phyloP scores from a whole-genome alignment of 768 basidiomycete species.

The Amyloporia xantha region DNA sequence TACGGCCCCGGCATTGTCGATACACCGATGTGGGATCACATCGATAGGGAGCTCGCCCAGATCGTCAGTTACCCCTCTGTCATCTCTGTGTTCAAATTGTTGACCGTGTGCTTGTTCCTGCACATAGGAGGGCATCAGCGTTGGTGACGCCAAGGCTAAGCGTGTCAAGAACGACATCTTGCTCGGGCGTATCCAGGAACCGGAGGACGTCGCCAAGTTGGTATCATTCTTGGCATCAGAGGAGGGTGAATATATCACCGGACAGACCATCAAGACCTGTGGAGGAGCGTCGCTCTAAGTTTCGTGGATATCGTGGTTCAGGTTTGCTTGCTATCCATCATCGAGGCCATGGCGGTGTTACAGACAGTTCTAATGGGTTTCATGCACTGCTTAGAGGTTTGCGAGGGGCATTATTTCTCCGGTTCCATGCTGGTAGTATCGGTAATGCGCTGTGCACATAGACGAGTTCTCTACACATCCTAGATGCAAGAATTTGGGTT shows the following conservation, averaged over 20 bases:
- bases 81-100: neutral
- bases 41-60: slow-evolving; percentile 23
- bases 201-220: slow-evolving; percentile 29
- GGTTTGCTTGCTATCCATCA: too few relatives aligned
- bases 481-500: too few relatives aligned
- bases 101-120: neutral
- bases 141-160: slow-evolving; percentile 23
- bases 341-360: too few relatives aligned
- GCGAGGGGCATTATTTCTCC: too few relatives aligned
- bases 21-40: slow-evolving; percentile 29
- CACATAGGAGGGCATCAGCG: slow-evolving; percentile 19
- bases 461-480: too few relatives aligned
- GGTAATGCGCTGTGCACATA: too few relatives aligned
- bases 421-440: too few relatives aligned
- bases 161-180: slow-evolving; percentile 24
- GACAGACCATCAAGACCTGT: slow-evolving; percentile 28
- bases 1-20: slow-evolving; percentile 27
- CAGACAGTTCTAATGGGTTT: too few relatives aligned
- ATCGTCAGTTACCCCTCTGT: slow-evolving; percentile 18
- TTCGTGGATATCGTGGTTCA: too few relatives aligned
- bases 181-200: slow-evolving; percentile 25
- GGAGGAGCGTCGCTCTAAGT: slow-evolving; percentile 24
- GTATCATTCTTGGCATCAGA: slow-evolving; percentile 29
- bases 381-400: too few relatives aligned
- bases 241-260: slow-evolving; percentile 27